Base-by-base conservation (phyloP, 1,139 yeast genomes). In the Sugiyamaella japonica region DNA sequence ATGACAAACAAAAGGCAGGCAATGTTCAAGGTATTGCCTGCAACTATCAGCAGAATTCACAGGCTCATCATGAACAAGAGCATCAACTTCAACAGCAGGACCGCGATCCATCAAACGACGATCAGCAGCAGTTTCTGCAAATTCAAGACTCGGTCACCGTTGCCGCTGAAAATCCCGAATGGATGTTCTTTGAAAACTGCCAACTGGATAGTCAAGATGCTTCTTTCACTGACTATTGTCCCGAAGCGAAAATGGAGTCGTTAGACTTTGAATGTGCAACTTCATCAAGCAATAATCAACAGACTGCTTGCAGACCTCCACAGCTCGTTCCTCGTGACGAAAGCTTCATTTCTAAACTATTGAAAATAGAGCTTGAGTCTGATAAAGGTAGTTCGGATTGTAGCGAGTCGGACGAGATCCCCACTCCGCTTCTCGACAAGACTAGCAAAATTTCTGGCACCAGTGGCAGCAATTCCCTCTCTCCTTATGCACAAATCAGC, bases 311-410 rank as follows among this genome's bases (percentile, higher is more conserved):
- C 15, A 5, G 20, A 12, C 31, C 4, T 7, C 44, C 15, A 7
- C 43, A 39, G 15, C 48, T 34, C 13, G 31, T 17, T 9, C 41
- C 12, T 16, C n/a, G 13, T 10, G 52, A 49, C 15, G 52, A 41
- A 15, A 34, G 38, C n/a, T 42, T 32, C 25, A n/a, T 49, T 25
- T 28, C 39, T 34, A 42, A 34, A 20, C 16, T 47, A 41, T 20
- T 48, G 37, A 44, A 54, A 17, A 34, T 54, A 9, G 57, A 54
- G 29, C 50, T 54, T 16, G 40, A 38, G n/a, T 54, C 57, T 8
- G 57, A 54, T 36, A 42, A 51, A 43, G 50, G 57, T 3, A 53
- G 55, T 36, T 45, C 52, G 12, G 46, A 38, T 8, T 53, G 48
- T 28, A 45, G 55, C 25, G 57, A 54, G 37, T 37, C 39, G 3